Conservation (phyloP, 768 basidiomycete genomes). For the Punctularia strigosozonata region DNA sequence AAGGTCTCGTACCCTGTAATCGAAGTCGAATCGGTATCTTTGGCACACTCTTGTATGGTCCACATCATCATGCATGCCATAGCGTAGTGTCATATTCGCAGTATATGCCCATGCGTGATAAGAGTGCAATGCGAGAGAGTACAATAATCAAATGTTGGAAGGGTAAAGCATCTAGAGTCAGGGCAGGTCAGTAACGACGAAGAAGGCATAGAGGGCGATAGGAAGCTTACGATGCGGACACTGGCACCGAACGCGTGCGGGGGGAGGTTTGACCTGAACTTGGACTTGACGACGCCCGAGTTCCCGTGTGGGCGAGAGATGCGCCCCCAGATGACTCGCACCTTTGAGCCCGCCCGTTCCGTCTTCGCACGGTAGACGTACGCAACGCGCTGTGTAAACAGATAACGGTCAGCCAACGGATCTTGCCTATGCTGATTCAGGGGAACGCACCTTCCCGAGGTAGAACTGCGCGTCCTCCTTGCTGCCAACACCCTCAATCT, state of each 20-base stretch:
- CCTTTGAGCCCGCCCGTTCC: constrained; percentile 87
- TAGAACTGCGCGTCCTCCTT: constrained; percentile 97
- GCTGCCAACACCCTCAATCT: constrained; percentile 91
- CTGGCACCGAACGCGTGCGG: constrained; percentile 89
- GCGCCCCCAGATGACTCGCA: constrained; percentile 99
- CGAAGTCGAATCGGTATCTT: too few relatives aligned
- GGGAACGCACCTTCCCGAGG: constrained; percentile 80
- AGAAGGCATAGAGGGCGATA: constrained; percentile 3
- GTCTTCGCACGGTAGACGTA: constrained; percentile 97
- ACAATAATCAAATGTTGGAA: constrained; percentile 54
- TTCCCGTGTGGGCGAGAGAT: constrained; percentile 90
- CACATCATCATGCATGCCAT: neutral
- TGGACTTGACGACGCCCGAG: constrained; percentile 92
- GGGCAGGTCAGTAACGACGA: neutral
- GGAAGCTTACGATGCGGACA: constrained; percentile 70
- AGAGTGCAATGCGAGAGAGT: constrained; percentile 12
- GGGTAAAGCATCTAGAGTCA: constrained; percentile 79
- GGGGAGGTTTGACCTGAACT: constrained; percentile 92
- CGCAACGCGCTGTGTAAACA: constrained; percentile 67
- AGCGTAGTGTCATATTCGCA: constrained; percentile 20
- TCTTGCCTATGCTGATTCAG: neutral
- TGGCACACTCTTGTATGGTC: too few relatives aligned
- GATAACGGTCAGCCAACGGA: neutral
- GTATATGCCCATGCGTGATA: constrained; percentile 15
- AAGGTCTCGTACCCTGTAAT: too few relatives aligned